Evolutionary conservation across 108 stramenopile species (phyloP).

Genomic region (Cyclotella atomus): DNA sequence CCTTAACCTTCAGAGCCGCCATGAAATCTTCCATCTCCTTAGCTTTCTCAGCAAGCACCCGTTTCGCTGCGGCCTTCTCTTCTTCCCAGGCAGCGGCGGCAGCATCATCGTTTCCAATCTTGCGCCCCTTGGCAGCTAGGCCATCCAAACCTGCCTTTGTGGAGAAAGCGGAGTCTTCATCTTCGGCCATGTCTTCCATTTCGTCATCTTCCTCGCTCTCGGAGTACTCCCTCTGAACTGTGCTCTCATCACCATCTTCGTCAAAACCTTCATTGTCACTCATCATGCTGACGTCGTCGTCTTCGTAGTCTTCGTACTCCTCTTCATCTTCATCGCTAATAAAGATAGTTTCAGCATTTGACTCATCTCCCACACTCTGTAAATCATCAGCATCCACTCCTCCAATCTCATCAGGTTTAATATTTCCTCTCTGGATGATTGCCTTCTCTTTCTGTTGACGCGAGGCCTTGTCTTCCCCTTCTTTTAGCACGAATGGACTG

Average conservation of each 20-base stretch:
- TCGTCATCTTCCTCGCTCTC: neutral
- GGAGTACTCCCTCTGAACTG: too few species aligned
- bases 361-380: neutral
- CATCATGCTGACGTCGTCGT: too few species aligned
- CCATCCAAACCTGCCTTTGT: neutral
- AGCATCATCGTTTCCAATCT: neutral
- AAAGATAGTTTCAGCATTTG: neutral
- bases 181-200: neutral
- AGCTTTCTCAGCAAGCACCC: too few species aligned
- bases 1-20: too few species aligned
- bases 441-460: neutral
- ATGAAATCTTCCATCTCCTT: too few species aligned
- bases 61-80: too few species aligned
- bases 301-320: too few species aligned
- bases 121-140: neutral
- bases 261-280: too few species aligned
- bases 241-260: too few species aligned
- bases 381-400: neutral
- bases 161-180: slow-evolving; percentile 2
- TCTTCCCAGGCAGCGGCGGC: too few species aligned
- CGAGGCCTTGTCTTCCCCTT: neutral
- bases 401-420: neutral
- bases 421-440: neutral
- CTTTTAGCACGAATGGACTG: neutral
- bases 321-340: too few species aligned